These are phyloP conservation scores for Chrysanthemum makinoi DNA, from an alignment of 129 eudicot genomes.

Conservation along the genomic window DNA sequence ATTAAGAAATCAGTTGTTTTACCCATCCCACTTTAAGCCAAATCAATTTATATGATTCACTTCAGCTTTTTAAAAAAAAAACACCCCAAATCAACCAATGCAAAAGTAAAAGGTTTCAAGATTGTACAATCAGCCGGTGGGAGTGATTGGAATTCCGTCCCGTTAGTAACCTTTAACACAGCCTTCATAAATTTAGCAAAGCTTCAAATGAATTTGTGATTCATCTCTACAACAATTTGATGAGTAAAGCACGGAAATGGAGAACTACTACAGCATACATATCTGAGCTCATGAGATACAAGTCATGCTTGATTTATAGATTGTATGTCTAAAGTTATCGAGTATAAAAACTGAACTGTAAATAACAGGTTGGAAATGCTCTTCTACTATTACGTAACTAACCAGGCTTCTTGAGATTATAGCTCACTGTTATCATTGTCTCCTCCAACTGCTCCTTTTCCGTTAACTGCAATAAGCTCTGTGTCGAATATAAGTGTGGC, in stretches of 20 bases:
- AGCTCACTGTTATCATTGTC: slow-evolving; percentile 46
- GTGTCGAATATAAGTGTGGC: slow-evolving; percentile 95
- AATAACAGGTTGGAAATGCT: neutral
- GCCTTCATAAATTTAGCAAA: no score
- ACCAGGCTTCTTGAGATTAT: slow-evolving; percentile 25
- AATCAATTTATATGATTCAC: no score
- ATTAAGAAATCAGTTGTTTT: no score
- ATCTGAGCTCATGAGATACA: neutral
- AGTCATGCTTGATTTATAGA: neutral
- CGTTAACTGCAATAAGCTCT: slow-evolving; percentile 85
- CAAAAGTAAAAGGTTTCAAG: no score
- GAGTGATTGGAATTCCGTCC: no score
- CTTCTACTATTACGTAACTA: no score
- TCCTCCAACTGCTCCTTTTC: slow-evolving; percentile 49
- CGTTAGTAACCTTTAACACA: no score
- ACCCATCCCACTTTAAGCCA: no score
- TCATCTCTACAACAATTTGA: neutral
- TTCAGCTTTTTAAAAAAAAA: no score
- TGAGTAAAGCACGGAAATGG: neutral
- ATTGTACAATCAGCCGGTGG: no score
- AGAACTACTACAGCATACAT: neutral
- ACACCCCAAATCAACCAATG: no score
- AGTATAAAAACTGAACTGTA: neutral
- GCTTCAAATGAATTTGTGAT: neutral
- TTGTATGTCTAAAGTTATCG: neutral